Evolutionary conservation across 345 rosid species (phyloP).

Genomic region (Geranium brycei): DNA sequence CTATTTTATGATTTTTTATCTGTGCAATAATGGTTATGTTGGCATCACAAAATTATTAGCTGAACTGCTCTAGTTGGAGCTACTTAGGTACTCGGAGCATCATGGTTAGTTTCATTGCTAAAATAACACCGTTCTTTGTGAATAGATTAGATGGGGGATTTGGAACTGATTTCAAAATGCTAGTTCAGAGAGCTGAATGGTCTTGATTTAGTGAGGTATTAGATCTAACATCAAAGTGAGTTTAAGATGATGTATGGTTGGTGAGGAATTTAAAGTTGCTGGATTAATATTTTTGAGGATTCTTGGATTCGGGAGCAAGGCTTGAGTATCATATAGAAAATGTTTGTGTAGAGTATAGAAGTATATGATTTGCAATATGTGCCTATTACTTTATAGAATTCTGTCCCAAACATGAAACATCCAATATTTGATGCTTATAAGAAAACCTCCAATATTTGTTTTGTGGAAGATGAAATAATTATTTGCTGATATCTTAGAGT

Average conservation of each 20-base stretch:
- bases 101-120: not conserved
- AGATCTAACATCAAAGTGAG: not conserved
- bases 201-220: not conserved
- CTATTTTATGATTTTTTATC: not conserved
- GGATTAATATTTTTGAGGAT: not conserved
- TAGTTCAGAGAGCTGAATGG: not conserved
- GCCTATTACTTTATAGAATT: not conserved
- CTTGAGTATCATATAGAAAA: not conserved
- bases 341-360: not conserved
- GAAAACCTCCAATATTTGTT: not conserved
- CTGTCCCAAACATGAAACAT: not conserved
- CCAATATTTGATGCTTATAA: not conserved
- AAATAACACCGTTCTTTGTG: not conserved
- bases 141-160: not conserved
- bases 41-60: no score
- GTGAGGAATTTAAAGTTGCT: not conserved
- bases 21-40: no score
- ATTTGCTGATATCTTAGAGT: not conserved
- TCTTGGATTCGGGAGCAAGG: not conserved
- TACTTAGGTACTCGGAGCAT: not conserved
- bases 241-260: not conserved
- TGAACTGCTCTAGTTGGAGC: no score
- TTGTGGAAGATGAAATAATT: no score
- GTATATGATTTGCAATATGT: not conserved
- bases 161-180: not conserved